A percentile compares a stretch with the other conserved stretches of the same genome.
phyloP scores from a whole-genome alignment of 148 eudicot genomes.

The Nepenthes gracilis region DNA sequence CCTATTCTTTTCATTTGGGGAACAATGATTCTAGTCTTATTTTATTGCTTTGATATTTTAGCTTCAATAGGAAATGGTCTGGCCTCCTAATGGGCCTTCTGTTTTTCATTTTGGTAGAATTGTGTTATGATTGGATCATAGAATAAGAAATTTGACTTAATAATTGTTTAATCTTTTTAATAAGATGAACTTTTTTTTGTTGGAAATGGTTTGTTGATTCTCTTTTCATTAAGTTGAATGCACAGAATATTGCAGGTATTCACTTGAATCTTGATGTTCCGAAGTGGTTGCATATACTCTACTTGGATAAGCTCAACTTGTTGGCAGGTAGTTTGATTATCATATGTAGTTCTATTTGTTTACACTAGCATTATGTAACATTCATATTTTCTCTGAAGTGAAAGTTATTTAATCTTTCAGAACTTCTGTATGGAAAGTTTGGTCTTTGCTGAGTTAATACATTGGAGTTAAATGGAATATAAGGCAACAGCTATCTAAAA shows the following conservation, averaged over 20 bases:
- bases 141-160: too few species aligned
- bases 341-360: not conserved
- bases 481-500: too few species aligned
- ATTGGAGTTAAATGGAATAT: too few species aligned
- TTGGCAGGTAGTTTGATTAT: constrained; percentile 49
- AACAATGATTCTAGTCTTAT: too few species aligned
- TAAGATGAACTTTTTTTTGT: not conserved
- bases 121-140: too few species aligned
- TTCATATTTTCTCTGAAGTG: not conserved
- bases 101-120: too few species aligned
- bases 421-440: too few species aligned
- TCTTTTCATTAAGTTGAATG: constrained; percentile 14
- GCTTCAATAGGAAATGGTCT: too few species aligned
- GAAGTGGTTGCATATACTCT: constrained; percentile 67
- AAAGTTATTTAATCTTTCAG: not conserved
- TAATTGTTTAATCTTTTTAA: not conserved
- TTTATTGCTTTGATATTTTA: too few species aligned
- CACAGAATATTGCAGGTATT: constrained; percentile 86
- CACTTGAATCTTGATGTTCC: constrained; percentile 78
- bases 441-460: too few species aligned
- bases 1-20: too few species aligned
- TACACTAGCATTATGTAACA: not conserved
- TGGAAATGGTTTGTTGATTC: not conserved
- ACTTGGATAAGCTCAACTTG: constrained; percentile 62
- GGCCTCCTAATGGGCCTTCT: too few species aligned